Base-by-base conservation (phyloP, 2,329 filamentous ascomycete genomes). In the Hymenoscyphus albidus region DNA sequence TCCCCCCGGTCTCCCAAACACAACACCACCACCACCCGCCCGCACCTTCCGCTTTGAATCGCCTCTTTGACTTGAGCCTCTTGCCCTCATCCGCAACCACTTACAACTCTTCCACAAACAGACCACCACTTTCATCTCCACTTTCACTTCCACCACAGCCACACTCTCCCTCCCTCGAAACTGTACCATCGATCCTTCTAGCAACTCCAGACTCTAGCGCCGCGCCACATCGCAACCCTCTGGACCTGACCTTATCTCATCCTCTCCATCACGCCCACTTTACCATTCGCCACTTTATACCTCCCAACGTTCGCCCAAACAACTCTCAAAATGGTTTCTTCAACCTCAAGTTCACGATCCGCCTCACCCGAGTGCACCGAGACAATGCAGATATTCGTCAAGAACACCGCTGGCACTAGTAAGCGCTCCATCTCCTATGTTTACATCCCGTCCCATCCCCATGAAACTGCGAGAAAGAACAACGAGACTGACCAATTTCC, bases 311-410 rank as follows among this genome's bases (percentile, higher is more conserved):
- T 54, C 44, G 59, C 38, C 55, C 54, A 51, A 54, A 59, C 61
- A 42, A 22, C 5, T 12, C n/a, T 38, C 59, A 73, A 55, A 39
- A 76, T 76, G 74, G 64, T 59, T 65, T 70, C 69, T 51, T 70
- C 73, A 44, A 62, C 67, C 32, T 66, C 69, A 40, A 67, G 65
- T 59, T 75, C 73, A 42, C 71, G 74, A 61, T 72, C 71, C 7
- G 64, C 76, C 58, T 77, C 78, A 40, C 73, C 75, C 51, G 80
- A 83, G 64, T 72, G 76, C 59, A 79, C 81, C 62, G 79, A 83
- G 61, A 84, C 79, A 48, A 85, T 85, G 78, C 83, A 85, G 74
- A 84, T 87, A 76, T 86, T 87, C 76, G 80, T 87, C 75, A 86
- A 85, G 77, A 82, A 81, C 72, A 77, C 85, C 59, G 79, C 81